phyloP scores from a whole-genome alignment of 371 early-diverging fungal genomes.

The Lichtheimia corymbifera region DNA sequence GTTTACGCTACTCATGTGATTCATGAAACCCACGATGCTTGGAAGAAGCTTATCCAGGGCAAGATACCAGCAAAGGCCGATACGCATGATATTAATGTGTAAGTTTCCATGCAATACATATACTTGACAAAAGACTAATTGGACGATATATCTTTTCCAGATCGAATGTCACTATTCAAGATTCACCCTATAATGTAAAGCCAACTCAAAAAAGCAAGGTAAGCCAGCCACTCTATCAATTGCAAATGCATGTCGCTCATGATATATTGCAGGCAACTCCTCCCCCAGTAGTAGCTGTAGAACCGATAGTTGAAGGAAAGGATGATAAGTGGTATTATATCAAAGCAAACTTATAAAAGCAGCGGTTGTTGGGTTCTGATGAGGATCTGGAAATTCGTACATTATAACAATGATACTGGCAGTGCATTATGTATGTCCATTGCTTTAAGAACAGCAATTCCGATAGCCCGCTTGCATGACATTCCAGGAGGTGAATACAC shows the following conservation, averaged over 20 bases:
- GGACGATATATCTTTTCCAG: too few relatives aligned
- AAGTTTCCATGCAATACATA: constrained; percentile 14
- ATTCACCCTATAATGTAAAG: too few relatives aligned
- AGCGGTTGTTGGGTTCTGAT: not conserved
- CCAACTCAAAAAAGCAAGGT: too few relatives aligned
- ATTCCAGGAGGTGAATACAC: constrained; percentile 1
- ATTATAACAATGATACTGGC: not conserved
- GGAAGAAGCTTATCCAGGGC: constrained; percentile 53
- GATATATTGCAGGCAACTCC: too few relatives aligned
- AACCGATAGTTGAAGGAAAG: constrained; percentile 5
- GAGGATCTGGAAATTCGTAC: not conserved
- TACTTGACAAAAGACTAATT: too few relatives aligned
- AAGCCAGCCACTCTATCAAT: too few relatives aligned
- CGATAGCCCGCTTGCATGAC: not conserved
- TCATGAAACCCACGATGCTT: constrained; percentile 57
- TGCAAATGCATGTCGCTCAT: too few relatives aligned
- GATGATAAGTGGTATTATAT: constrained; percentile 43
- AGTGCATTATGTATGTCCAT: not conserved
- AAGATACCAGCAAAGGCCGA: constrained; percentile 42
- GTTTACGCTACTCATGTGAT: constrained; percentile 57
- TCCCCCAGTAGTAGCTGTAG: not conserved
- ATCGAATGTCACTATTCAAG: too few relatives aligned
- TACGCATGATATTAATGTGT: constrained; percentile 32
- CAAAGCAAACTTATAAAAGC: constrained; percentile 26
- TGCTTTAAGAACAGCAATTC: not conserved